Evolutionary conservation across 805 yeast species (phyloP), one percentile per base, ranked within the genome.

Genomic region (Sugiyamaella qingdaonensis): DNA sequence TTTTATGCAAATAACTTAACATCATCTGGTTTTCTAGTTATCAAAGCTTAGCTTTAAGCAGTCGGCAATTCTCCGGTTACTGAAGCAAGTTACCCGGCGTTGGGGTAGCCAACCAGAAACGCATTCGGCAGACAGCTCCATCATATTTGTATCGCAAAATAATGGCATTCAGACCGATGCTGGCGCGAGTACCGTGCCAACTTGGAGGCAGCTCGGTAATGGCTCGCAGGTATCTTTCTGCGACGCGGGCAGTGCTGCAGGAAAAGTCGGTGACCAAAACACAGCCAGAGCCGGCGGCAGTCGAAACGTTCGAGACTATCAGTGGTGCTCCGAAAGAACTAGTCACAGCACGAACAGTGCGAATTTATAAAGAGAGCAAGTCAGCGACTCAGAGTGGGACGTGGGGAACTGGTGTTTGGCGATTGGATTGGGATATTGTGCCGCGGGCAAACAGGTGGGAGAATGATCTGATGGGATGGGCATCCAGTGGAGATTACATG

Each of bases 391-490:
- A 88, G 73, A 81, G 88, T 34, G 88, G 91, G 10, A 63, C 62
- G 16, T 60, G 63, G 58, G 71, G 68, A 43, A 67, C 75, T 50
- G 61, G 63, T 58, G 64, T 66, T 49, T 88, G 96, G 96, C 82
- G 80, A 63, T 65, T 88, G 53, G 95, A 88, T 70, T 88, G 94
- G 92, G 95, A 88, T 65, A 79, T 87, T 41, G 72, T 84, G 53
- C 82, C 82, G 44, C 81, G 84, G 64, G 88, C 86, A 19, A 82
- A 88, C 74, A 75, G 94, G 67, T 88, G 95, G 95, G 96, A 88
- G 67, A 88, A 88, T 70, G 92, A 86, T 67, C 75, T 88, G 66
- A 88, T 88, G 70, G 96, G 96, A 24, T 88, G 86, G 75, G 91
- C 86, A 64, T 79, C 87, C 45, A 76, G 86, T 44, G 80, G 86